phyloP scores from a whole-genome alignment of 345 rosid species.

The Populus deltoides region DNA sequence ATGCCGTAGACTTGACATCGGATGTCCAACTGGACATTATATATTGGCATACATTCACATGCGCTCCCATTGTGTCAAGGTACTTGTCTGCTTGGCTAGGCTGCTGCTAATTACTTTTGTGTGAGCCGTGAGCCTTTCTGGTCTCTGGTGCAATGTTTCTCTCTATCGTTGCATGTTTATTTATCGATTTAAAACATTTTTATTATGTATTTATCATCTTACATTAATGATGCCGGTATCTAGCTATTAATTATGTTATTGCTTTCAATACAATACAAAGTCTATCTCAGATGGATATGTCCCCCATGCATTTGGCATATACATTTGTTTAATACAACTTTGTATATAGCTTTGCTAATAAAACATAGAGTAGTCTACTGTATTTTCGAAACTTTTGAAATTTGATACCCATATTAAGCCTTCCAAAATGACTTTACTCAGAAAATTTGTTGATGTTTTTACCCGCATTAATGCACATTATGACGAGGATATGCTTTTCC shows the following conservation, averaged over 20 bases:
- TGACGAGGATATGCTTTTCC: background rate
- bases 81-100: conserved; percentile 13
- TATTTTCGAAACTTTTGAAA: background rate
- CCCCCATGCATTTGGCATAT: background rate
- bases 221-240: background rate
- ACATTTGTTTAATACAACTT: background rate
- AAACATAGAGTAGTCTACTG: background rate
- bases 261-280: background rate
- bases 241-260: background rate
- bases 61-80: conserved; percentile 16
- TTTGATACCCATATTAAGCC: background rate
- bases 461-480: no score
- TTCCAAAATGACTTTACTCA: background rate
- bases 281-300: background rate
- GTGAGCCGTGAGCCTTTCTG: background rate
- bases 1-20: conserved; percentile 18
- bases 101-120: background rate
- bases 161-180: background rate
- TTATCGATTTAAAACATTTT: no score
- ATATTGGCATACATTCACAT: conserved; percentile 23
- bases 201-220: no score
- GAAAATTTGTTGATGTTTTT: background rate
- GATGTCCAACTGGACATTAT: conserved; percentile 12
- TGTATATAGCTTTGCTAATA: background rate
- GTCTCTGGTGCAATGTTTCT: background rate